Percentiles rank a stretch among this genome's conserved stretches.
Evolutionary conservation across 331 rosid species (phyloP).

Genomic region (Malus hybrid): DNA sequence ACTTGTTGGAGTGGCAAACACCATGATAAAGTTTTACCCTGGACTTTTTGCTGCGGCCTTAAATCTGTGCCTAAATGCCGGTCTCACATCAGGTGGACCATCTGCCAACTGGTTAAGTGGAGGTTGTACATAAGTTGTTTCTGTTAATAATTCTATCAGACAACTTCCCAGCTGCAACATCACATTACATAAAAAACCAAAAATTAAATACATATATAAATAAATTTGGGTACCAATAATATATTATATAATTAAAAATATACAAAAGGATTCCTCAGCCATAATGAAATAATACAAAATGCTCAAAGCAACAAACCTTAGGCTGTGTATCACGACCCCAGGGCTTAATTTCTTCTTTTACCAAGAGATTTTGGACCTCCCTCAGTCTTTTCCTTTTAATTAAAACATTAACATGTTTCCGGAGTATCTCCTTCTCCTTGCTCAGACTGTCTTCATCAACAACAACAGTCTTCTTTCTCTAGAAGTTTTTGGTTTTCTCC

Average conservation of each 20-base stretch:
- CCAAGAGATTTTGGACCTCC: constrained; percentile 54
- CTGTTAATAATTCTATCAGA: constrained; percentile 61
- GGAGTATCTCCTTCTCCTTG: constrained; percentile 54
- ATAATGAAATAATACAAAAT: not conserved
- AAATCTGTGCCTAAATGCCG: constrained; percentile 73
- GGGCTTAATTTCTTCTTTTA: constrained; percentile 52
- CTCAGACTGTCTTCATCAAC: constrained; percentile 30
- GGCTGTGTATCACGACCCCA: constrained; percentile 79
- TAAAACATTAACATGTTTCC: constrained; percentile 57
- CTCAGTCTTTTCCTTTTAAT: constrained; percentile 47
- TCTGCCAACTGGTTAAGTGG: constrained; percentile 63
- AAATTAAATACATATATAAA: not conserved
- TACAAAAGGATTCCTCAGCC: not conserved
- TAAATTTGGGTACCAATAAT: not conserved
- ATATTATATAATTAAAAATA: not conserved
- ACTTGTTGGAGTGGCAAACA: not conserved
- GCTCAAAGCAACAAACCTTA: constrained; percentile 40
- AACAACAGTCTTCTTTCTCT: constrained; percentile 27
- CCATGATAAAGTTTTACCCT: constrained; percentile 39
- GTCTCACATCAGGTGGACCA: constrained; percentile 73
- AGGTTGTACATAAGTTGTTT: constrained; percentile 67
- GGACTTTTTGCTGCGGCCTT: constrained; percentile 42
- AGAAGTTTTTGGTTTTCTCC: constrained; percentile 48
- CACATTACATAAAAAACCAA: not conserved
- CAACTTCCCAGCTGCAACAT: constrained; percentile 76